These are phyloP conservation scores for Flagelloscypha sp. DNA, from an alignment of 768 basidiomycete genomes.

Conservation along the genomic window DNA sequence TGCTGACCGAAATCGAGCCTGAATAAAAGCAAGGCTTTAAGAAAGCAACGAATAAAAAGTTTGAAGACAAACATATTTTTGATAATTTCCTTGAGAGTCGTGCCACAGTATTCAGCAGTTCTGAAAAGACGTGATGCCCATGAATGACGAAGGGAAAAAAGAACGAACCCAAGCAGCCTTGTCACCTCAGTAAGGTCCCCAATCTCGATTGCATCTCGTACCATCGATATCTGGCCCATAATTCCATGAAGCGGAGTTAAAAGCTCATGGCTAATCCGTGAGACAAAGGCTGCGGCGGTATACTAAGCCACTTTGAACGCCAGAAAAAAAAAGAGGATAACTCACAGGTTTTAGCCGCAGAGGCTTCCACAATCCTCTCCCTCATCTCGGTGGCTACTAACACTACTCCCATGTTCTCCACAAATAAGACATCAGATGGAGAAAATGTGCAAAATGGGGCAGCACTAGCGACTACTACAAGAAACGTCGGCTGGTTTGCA, in stretches of 20 bases:
- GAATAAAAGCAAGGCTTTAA: too few relatives aligned
- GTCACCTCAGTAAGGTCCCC: conserved; percentile 4
- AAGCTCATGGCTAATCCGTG: conserved; percentile 12
- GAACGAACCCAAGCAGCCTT: conserved; percentile 7
- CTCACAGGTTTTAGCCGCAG: conserved; percentile 8
- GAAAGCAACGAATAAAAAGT: too few relatives aligned
- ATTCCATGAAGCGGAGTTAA: conserved; percentile 11
- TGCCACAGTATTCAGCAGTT: conserved; percentile 9
- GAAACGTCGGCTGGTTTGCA: conserved; percentile 6
- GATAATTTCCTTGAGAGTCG: conserved; percentile 6
- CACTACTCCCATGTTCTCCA: conserved; percentile 6
- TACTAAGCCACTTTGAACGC: too few relatives aligned
- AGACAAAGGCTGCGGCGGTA: too few relatives aligned
- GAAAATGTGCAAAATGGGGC: conserved; percentile 6
- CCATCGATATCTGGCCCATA: too few relatives aligned
- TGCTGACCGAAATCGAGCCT: too few relatives aligned
- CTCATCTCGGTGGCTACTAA: conserved; percentile 5
- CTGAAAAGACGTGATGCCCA: not conserved
- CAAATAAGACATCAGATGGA: conserved; percentile 6
- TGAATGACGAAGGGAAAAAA: not conserved
- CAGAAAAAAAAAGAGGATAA: not conserved
- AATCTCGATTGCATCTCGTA: conserved; percentile 4
- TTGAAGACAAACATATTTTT: conserved; percentile 7
- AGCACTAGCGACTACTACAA: conserved; percentile 8
- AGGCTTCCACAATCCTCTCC: conserved; percentile 6